Evolutionary conservation across 352 stramenopile genomes (phyloP).

Genomic region (Globisporangium cylindrosporum): DNA sequence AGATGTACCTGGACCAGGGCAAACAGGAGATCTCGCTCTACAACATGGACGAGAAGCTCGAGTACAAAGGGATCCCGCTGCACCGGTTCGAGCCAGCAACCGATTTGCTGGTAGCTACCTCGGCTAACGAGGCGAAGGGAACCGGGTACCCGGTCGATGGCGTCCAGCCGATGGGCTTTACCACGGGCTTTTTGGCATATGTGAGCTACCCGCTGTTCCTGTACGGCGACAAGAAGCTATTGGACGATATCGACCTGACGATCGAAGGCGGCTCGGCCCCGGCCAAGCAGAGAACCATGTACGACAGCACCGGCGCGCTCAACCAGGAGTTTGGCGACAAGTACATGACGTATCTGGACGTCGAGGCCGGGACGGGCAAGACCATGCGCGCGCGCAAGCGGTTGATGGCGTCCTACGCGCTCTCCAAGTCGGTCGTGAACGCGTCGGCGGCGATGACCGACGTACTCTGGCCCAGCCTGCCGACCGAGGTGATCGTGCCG

Average conservation of each 20-base stretch:
- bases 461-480: constrained; percentile 49
- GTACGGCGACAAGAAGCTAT: constrained; percentile 28
- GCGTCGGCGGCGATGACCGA: constrained; percentile 48
- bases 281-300: constrained; percentile 22
- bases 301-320: constrained; percentile 23
- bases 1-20: constrained; percentile 29
- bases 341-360: constrained; percentile 34
- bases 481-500: constrained; percentile 48
- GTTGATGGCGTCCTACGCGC: constrained; percentile 30
- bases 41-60: constrained; percentile 27
- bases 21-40: constrained; percentile 36
- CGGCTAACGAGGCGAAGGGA: constrained; percentile 22
- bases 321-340: constrained; percentile 31
- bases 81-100: constrained; percentile 28
- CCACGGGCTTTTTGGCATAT: constrained; percentile 34
- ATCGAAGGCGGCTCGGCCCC: constrained; percentile 23
- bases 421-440: constrained; percentile 28
- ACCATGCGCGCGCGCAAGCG: constrained; percentile 24
- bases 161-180: constrained; percentile 35
- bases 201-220: constrained; percentile 41
- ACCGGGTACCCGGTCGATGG: constrained; percentile 34
- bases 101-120: constrained; percentile 16
- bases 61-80: constrained; percentile 32
- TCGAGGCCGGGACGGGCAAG: constrained; percentile 32
- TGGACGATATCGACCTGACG: constrained; percentile 27